phyloP scores from a whole-genome alignment of 2,329 filamentous ascomycete genomes.

The Diplodia scrobiculata region DNA sequence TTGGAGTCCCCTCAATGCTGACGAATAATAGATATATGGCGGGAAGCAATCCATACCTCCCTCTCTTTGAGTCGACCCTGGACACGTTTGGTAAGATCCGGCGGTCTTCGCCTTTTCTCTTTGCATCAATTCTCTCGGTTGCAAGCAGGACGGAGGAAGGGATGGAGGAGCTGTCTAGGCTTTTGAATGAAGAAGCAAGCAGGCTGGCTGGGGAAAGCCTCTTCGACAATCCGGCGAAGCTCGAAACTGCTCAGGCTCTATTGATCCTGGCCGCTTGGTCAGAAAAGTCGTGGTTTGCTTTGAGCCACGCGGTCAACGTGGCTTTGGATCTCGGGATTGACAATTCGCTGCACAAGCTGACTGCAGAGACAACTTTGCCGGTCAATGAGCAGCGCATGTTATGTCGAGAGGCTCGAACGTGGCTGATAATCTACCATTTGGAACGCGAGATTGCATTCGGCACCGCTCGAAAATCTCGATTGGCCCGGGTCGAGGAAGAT shows the following conservation, averaged over 20 bases:
- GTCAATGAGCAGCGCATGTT: not conserved
- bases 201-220: not conserved
- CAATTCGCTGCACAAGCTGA: not conserved
- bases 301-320: constrained; percentile 7
- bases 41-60: constrained; percentile 7
- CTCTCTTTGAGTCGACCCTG: constrained; percentile 3
- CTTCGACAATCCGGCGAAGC: not conserved
- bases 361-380: not conserved
- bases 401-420: not conserved
- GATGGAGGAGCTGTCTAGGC: not conserved
- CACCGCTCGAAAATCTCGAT: constrained; percentile 1
- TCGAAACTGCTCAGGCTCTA: not conserved
- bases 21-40: not conserved
- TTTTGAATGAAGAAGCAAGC: not conserved
- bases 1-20: not conserved
- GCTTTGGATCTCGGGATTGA: not conserved
- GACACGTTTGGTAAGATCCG: not conserved
- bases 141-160: not conserved
- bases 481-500: not conserved
- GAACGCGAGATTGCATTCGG: constrained; percentile 20
- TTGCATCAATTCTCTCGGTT: constrained; percentile 4
- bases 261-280: constrained; percentile 14
- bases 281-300: constrained; percentile 12
- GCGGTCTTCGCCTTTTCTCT: not conserved
- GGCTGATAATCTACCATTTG: constrained; percentile 15